Percentiles rank a stretch among this genome's conserved stretches.
Evolutionary conservation across 2,329 filamentous ascomycete genomes (phyloP).

Genomic region (Clonostachys rosea): DNA sequence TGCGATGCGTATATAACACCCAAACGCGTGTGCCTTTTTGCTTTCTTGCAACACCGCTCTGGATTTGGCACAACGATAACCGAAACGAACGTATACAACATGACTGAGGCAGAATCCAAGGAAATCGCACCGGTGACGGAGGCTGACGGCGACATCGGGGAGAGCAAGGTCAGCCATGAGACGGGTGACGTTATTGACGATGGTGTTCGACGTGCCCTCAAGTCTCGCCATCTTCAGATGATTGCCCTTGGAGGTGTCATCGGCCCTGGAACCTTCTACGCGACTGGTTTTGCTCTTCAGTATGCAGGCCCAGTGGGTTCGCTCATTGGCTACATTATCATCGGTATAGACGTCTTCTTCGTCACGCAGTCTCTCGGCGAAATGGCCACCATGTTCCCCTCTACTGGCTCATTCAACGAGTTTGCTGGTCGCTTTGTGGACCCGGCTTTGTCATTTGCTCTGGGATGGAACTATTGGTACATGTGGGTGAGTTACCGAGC

Average conservation of each 20-base stretch:
- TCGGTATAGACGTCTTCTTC: conserved; percentile 59
- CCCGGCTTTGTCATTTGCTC: conserved; percentile 5
- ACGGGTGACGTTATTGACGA: neutral
- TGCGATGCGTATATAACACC: no score
- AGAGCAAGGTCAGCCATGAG: neutral
- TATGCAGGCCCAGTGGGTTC: conserved; percentile 67
- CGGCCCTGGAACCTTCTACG: conserved; percentile 68
- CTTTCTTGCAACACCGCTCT: no score
- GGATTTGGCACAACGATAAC: no score
- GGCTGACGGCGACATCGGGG: neutral
- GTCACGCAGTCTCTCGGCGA: conserved; percentile 3
- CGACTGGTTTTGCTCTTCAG: conserved; percentile 63
- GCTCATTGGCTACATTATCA: conserved; percentile 67
- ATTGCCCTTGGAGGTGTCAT: conserved; percentile 58
- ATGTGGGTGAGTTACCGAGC: conserved; percentile 4
- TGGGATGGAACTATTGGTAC: conserved; percentile 8
- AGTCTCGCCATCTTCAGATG: conserved; percentile 64
- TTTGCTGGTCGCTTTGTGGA: conserved; percentile 6
- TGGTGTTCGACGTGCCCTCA: conserved; percentile 64
- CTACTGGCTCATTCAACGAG: conserved; percentile 5
- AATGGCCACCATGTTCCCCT: conserved; percentile 5
- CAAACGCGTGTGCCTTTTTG: no score
- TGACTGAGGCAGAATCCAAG: no score
- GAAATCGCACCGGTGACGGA: no score
- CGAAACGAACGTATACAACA: no score